Evolutionary conservation across 164 flowering plant genomes (phyloP).

Genomic region (Taxillus chinensis): DNA sequence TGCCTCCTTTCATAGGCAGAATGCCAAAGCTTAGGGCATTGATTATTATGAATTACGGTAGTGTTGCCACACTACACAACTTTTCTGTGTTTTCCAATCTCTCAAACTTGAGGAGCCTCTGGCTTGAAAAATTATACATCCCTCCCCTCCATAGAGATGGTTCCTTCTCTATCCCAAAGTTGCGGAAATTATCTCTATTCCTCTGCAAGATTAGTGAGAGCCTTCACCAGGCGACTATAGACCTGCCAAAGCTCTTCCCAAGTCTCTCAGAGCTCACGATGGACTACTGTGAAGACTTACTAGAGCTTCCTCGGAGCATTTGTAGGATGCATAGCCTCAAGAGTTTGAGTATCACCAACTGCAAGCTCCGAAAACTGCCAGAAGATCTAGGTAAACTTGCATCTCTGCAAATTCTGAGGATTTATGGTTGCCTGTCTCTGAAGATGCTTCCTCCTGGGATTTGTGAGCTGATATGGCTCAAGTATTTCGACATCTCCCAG

Average conservation of each 20-base stretch:
- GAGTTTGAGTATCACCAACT: slow-evolving; percentile 56
- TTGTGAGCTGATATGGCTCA: slow-evolving; percentile 29
- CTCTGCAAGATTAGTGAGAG: slow-evolving; percentile 42
- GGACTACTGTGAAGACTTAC: slow-evolving; percentile 61
- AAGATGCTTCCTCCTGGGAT: slow-evolving; percentile 40
- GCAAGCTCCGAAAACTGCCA: slow-evolving; percentile 45
- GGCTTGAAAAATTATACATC: slow-evolving; percentile 60
- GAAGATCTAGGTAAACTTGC: slow-evolving; percentile 32
- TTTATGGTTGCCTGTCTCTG: slow-evolving; percentile 53
- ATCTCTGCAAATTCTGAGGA: slow-evolving; percentile 35
- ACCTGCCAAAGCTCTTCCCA: slow-evolving; percentile 43
- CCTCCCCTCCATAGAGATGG: slow-evolving; percentile 21
- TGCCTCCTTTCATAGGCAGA: slow-evolving; percentile 54
- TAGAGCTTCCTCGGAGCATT: slow-evolving; percentile 39
- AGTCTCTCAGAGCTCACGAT: slow-evolving; percentile 49
- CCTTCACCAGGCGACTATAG: slow-evolving; percentile 20
- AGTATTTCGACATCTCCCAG: slow-evolving; percentile 60
- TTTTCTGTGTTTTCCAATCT: slow-evolving; percentile 30
- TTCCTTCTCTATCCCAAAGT: slow-evolving; percentile 21
- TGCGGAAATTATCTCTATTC: slow-evolving; percentile 50
- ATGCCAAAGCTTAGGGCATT: slow-evolving; percentile 67
- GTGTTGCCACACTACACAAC: slow-evolving; percentile 32
- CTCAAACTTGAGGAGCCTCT: slow-evolving; percentile 49
- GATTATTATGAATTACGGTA: slow-evolving; percentile 38
- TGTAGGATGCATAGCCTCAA: slow-evolving; percentile 31